phyloP scores from a whole-genome alignment of 441 rosid genomes.

The Pelargonium citronellum region DNA sequence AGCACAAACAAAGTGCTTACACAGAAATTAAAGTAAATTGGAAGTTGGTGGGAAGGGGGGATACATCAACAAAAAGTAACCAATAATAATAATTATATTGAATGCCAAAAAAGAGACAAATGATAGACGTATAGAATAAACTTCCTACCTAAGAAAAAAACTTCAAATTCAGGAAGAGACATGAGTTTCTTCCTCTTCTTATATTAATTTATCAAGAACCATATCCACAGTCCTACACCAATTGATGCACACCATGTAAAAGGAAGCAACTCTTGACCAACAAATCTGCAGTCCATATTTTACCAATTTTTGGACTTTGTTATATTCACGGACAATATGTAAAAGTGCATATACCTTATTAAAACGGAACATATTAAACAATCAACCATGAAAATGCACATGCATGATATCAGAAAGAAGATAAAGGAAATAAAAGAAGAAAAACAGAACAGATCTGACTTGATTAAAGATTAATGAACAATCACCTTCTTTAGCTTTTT shows the following conservation, averaged over 20 bases:
- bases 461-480: conserved; percentile 11
- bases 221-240: conserved; percentile 7
- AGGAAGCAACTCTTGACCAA: background rate
- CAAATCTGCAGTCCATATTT: conserved; percentile 5
- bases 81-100: background rate
- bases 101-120: background rate
- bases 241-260: conserved; percentile 7
- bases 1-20: background rate
- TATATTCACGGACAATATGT: conserved; percentile 5
- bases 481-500: conserved; percentile 82
- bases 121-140: background rate
- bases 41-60: background rate
- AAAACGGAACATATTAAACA: conserved; percentile 1
- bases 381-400: conserved; percentile 5
- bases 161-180: conserved; percentile 1
- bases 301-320: background rate
- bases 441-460: background rate
- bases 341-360: background rate
- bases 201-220: background rate
- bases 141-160: background rate
- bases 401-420: background rate
- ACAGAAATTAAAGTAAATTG: background rate
- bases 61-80: conserved; percentile 1
- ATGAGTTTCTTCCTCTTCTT: conserved; percentile 6
- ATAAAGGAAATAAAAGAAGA: background rate